phyloP scores from a whole-genome alignment of 192 early-diverging fungal genomes.

The Linnemannia exigua region DNA sequence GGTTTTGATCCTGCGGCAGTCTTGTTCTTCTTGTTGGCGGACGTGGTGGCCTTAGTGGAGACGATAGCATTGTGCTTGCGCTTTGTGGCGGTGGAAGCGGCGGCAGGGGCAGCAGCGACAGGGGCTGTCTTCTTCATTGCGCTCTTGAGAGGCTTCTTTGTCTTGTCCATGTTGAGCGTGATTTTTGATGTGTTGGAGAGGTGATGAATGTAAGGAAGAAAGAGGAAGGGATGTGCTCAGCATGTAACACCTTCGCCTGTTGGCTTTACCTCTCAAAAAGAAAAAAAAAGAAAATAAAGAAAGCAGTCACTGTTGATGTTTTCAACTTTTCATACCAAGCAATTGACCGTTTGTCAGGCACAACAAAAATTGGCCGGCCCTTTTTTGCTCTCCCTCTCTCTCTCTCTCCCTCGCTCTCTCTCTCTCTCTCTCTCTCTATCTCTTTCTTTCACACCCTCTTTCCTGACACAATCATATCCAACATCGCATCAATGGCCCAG shows the following conservation, averaged over 20 bases:
- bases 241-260: neutral
- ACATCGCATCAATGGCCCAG: neutral
- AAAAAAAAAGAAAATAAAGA: conserved; percentile 44
- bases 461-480: neutral
- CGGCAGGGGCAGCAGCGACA: neutral
- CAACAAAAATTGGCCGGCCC: neutral
- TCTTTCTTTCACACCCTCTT: neutral
- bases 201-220: neutral
- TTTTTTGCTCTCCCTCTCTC: too few species aligned
- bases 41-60: neutral
- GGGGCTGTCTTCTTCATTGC: conserved; percentile 47
- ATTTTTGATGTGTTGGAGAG: neutral
- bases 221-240: neutral
- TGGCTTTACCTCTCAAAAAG: neutral
- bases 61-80: conserved; percentile 17
- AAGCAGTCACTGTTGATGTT: conserved; percentile 49
- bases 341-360: neutral
- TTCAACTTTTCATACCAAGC: neutral
- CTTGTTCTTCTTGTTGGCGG: conserved; percentile 17
- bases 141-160: conserved; percentile 49
- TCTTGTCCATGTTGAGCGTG: conserved; percentile 21
- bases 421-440: neutral
- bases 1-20: conserved; percentile 16
- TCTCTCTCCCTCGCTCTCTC: too few species aligned
- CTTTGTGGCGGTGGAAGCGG: conserved; percentile 3